Percentiles rank a stretch among this genome's conserved stretches.
These are phyloP conservation scores for Onygena corvina DNA, from an alignment of 2,329 filamentous ascomycete species.

Conservation along the genomic window DNA sequence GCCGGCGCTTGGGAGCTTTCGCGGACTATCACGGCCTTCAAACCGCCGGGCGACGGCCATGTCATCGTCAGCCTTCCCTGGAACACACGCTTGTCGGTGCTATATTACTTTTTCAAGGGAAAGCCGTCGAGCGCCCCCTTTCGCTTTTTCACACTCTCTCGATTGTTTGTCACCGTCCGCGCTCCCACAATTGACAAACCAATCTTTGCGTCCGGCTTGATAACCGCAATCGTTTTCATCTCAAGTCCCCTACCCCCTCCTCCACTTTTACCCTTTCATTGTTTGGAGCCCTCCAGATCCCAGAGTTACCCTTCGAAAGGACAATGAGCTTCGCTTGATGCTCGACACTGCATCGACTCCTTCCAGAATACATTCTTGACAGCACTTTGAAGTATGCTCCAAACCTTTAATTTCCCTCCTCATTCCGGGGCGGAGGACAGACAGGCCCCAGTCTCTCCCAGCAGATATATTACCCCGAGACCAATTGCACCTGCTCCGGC, in stretches of 20 bases:
- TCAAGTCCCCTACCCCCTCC: background rate
- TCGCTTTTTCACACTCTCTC: background rate
- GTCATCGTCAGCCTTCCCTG: background rate
- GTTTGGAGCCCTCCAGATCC: background rate
- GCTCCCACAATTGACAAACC: too few species aligned
- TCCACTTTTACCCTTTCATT: background rate
- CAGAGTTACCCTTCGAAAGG: slow-evolving; percentile 1
- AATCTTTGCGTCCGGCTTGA: background rate
- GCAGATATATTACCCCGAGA: background rate
- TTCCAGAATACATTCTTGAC: background rate
- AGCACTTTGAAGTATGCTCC: background rate
- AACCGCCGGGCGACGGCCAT: background rate
- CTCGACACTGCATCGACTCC: background rate
- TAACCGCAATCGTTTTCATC: background rate
- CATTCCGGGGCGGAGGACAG: background rate
- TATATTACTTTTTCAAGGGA: slow-evolving; percentile 3
- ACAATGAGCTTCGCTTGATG: slow-evolving; percentile 2
- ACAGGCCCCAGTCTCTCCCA: background rate
- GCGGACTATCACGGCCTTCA: background rate
- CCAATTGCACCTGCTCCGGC: background rate
- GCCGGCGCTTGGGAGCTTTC: background rate
- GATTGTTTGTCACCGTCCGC: background rate
- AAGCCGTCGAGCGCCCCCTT: background rate
- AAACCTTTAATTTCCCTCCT: background rate
- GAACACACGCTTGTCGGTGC: background rate